Evolutionary conservation across 306 rosid genomes (phyloP), one percentile per base, ranked within the genome.

Genomic region (Sesbania bispinosa): DNA sequence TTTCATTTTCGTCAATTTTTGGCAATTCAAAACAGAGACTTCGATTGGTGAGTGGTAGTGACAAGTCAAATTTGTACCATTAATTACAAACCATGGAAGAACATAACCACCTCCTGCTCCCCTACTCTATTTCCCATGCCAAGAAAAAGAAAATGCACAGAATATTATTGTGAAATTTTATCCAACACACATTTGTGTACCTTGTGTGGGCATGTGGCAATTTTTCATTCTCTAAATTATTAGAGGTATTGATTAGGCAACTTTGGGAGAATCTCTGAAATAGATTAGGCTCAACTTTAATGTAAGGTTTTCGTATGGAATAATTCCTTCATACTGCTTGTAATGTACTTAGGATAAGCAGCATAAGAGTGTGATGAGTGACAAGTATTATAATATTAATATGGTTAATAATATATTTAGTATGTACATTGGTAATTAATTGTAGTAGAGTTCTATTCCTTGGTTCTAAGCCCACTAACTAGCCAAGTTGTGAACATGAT

Each of bases 381-480:
- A 18, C 47, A 64, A 16, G 8, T 39, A 58, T n/a, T n/a, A n/a
- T n/a, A n/a, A n/a, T n/a, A n/a, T n/a, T n/a, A n/a, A n/a, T n/a
- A n/a, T n/a, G n/a, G 79, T 16, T 67, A 74, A 47, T 65, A 74
- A 41, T 45, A 38, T 21, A 6, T 55, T 33, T 70, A 32, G 47
- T 52, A 68, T 54, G 57, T 62, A 67, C 19, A 6, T 16, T 63
- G 46, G 24, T 50, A 62, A n/a, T n/a, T n/a, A n/a, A 26, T 63
- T 29, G n/a, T n/a, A n/a, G n/a, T n/a, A n/a, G n/a, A n/a, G 62
- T 78, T 86, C 79, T 70, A 76, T 89, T 87, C 92, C 52, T 82
- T 82, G 82, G 87, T 87, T 79, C 87, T 62, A 65, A 79, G 38
- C 13, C 82, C 83, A 68, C 77, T 78, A 51, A 66, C 48, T 27